Percentiles rank a stretch among this genome's conserved stretches.
Evolutionary conservation across 2,329 filamentous ascomycete genomes (phyloP).

Genomic region (Botrytis aclada): DNA sequence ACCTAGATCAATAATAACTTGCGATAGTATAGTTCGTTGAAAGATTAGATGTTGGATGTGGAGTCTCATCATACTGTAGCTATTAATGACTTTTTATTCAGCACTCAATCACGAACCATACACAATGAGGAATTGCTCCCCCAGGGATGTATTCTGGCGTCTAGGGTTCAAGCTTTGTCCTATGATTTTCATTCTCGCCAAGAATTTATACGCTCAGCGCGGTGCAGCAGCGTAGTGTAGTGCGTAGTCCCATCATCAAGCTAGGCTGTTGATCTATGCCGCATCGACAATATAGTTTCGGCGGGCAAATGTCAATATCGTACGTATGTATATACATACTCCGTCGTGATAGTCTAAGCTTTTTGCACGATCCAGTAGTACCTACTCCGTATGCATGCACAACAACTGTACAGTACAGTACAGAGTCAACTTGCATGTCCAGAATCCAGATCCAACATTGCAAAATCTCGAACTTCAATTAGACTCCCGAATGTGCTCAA

Average conservation of each 20-base stretch:
- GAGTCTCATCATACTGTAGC: neutral
- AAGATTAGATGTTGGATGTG: neutral
- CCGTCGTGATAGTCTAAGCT: neutral
- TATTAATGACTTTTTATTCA: neutral
- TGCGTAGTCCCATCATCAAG: slow-evolving; percentile 5
- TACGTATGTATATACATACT: neutral
- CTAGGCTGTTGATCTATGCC: neutral
- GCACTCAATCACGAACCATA: neutral
- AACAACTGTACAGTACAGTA: neutral
- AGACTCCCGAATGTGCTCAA: neutral
- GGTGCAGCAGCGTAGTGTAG: slow-evolving; percentile 12
- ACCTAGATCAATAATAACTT: neutral
- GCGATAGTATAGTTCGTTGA: neutral
- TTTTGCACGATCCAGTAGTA: neutral
- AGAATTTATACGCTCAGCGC: slow-evolving; percentile 22
- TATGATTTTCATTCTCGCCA: slow-evolving; percentile 3
- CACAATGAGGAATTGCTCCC: neutral
- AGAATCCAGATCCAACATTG: neutral
- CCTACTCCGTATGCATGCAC: neutral
- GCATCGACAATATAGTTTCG: neutral
- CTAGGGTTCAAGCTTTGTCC: slow-evolving; percentile 16
- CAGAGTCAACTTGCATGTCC: neutral
- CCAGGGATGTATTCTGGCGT: neutral
- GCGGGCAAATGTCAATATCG: neutral
- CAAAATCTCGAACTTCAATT: neutral